phyloP scores from a whole-genome alignment of 345 rosid genomes.

The Passiflora organensis region DNA sequence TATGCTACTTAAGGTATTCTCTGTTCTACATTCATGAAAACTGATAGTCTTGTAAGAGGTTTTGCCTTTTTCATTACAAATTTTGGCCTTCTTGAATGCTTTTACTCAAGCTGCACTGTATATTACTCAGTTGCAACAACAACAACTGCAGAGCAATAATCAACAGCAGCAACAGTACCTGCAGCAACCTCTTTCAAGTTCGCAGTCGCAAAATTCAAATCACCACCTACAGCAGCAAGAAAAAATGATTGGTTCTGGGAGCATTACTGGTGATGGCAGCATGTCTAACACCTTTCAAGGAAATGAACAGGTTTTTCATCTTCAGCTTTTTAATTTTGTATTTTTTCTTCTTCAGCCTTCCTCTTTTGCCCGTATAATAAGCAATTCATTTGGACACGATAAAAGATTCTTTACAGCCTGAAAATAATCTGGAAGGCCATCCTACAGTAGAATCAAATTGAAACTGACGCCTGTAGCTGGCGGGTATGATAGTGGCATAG shows the following conservation, averaged over 20 bases:
- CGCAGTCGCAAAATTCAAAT: slow-evolving; percentile 41
- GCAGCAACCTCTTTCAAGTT: slow-evolving; percentile 40
- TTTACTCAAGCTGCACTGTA: slow-evolving; percentile 8
- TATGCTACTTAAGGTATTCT: slow-evolving; percentile 37
- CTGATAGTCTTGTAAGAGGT: neutral
- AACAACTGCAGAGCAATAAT: slow-evolving; percentile 34
- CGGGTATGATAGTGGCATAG: too few species aligned
- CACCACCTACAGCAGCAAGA: slow-evolving; percentile 41
- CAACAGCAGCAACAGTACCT: slow-evolving; percentile 36
- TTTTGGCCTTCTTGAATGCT: slow-evolving; percentile 6
- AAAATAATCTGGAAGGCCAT: too few species aligned
- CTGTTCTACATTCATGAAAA: slow-evolving; percentile 1
- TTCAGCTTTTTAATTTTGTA: neutral
- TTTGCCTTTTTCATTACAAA: slow-evolving; percentile 7
- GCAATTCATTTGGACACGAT: too few species aligned
- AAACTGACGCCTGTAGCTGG: too few species aligned
- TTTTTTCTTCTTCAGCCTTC: too few species aligned
- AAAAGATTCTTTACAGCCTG: too few species aligned
- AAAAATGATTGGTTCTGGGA: slow-evolving; percentile 34
- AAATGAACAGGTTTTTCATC: slow-evolving; percentile 40
- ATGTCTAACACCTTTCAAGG: slow-evolving; percentile 40
- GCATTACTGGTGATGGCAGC: slow-evolving; percentile 37
- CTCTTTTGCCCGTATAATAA: too few species aligned
- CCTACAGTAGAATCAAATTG: too few species aligned
- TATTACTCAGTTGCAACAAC: slow-evolving; percentile 38